A percentile compares a stretch with the other conserved stretches of the same genome.
These are phyloP conservation scores for Trypanosoma cruzi DNA, from an alignment of 208 protist species.

Conservation along the genomic window DNA sequence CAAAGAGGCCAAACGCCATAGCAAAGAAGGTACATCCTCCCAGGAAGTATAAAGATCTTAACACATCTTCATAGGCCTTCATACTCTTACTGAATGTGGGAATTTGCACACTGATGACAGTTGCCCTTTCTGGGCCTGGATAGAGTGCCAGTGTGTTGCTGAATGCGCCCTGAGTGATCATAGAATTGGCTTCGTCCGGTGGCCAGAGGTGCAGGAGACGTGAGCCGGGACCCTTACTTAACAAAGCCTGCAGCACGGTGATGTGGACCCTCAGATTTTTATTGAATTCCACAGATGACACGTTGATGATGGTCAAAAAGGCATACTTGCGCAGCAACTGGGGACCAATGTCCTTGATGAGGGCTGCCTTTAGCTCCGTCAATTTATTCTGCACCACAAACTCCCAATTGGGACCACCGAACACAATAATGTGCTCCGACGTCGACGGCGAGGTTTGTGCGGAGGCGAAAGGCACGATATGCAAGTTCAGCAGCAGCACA, in stretches of 20 bases:
- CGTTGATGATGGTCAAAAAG: constrained; percentile 21
- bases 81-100: not conserved
- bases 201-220: constrained; percentile 23
- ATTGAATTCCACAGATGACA: not conserved
- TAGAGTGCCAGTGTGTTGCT: constrained; percentile 8
- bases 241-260: constrained; percentile 13
- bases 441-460: not conserved
- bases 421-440: constrained; percentile 17
- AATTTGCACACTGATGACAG: constrained; percentile 7
- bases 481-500: not conserved
- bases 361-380: not conserved
- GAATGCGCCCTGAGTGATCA: constrained; percentile 21
- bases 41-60: not conserved
- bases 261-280: constrained; percentile 1
- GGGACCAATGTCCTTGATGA: constrained; percentile 10
- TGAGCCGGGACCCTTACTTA: not conserved
- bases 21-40: not conserved
- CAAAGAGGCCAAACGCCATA: not conserved
- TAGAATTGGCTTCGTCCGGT: constrained; percentile 27
- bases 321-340: constrained; percentile 10
- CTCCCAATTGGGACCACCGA: constrained; percentile 14
- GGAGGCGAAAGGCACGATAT: not conserved
- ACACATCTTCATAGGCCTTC: not conserved
- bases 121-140: not conserved
- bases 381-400: not conserved